These are phyloP conservation scores for Vigna reflexopilosa DNA, from an alignment of 306 rosid genomes.

Conservation along the genomic window DNA sequence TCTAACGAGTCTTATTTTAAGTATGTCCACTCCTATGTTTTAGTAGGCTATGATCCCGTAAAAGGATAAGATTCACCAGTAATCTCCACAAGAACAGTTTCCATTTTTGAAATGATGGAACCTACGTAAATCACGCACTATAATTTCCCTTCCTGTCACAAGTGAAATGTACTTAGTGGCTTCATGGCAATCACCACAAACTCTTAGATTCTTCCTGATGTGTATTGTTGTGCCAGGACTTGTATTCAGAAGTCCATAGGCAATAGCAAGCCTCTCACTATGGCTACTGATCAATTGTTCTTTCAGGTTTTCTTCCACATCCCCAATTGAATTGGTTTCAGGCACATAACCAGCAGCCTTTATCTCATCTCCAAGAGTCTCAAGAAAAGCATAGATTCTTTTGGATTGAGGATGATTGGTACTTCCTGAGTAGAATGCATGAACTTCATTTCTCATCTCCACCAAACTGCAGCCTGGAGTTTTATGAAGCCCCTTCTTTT, in stretches of 20 bases:
- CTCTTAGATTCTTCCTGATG: constrained; percentile 78
- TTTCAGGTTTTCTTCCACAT: constrained; percentile 75
- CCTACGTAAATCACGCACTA: constrained; percentile 84
- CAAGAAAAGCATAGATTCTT: constrained; percentile 65
- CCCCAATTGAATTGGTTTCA: constrained; percentile 62
- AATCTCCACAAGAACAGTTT: constrained; percentile 85
- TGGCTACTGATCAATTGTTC: constrained; percentile 76
- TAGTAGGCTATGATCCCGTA: background rate
- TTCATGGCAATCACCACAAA: constrained; percentile 82
- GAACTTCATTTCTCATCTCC: constrained; percentile 72
- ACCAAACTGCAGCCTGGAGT: constrained; percentile 87
- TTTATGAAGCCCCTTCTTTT: constrained; percentile 62
- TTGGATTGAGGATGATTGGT: constrained; percentile 78
- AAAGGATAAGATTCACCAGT: constrained; percentile 62
- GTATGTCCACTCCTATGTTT: background rate
- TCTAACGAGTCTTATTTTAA: background rate
- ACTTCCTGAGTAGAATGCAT: constrained; percentile 81
- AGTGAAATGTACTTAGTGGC: constrained; percentile 85
- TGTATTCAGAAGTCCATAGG: constrained; percentile 81
- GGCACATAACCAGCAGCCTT: constrained; percentile 80
- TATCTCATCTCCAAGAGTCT: constrained; percentile 63
- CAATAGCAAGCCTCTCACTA: constrained; percentile 89
- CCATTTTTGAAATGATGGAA: constrained; percentile 87
- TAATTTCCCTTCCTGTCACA: constrained; percentile 76
- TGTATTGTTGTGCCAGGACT: constrained; percentile 69